These are phyloP conservation scores for Cyclotella kingstonii DNA, from an alignment of 108 stramenopile species.

Conservation along the genomic window DNA sequence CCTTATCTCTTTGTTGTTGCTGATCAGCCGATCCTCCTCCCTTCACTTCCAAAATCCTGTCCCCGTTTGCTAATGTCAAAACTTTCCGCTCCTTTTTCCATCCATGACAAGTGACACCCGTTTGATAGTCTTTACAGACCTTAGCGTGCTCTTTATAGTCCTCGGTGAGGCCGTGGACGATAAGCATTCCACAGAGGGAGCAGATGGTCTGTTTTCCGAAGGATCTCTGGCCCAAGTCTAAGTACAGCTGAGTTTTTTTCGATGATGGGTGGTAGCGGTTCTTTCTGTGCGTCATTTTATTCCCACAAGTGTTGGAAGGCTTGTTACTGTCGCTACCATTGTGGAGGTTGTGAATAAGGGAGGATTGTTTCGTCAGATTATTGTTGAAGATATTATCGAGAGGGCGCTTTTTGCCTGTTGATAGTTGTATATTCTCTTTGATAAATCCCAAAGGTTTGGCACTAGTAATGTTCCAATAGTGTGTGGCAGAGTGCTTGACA, in stretches of 20 bases:
- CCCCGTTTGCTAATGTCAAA: slow-evolving; percentile 8
- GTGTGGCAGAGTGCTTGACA: too few species aligned
- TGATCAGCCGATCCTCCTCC: slow-evolving; percentile 45
- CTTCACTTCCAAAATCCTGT: slow-evolving; percentile 48
- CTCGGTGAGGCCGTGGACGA: slow-evolving; percentile 65
- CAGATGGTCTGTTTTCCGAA: slow-evolving; percentile 71
- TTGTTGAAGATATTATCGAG: too few species aligned
- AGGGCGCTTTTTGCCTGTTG: too few species aligned
- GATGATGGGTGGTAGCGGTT: not conserved
- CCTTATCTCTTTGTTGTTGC: slow-evolving; percentile 41
- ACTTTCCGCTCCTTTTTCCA: slow-evolving; percentile 43
- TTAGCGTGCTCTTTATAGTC: slow-evolving; percentile 55
- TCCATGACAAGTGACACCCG: slow-evolving; percentile 55
- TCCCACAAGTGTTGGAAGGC: not conserved
- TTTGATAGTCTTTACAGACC: slow-evolving; percentile 51
- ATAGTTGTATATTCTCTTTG: too few species aligned
- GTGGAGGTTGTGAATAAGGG: too few species aligned
- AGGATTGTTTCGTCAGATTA: too few species aligned
- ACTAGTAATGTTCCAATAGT: too few species aligned
- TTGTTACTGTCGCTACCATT: too few species aligned
- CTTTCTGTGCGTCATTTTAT: not conserved
- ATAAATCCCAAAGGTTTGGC: too few species aligned
- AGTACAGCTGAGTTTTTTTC: slow-evolving; percentile 54
- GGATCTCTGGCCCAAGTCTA: slow-evolving; percentile 75
- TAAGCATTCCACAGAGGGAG: slow-evolving; percentile 66